Evolutionary conservation across 2,329 filamentous ascomycete genomes (phyloP).

Genomic region (Stemphylium beticola): DNA sequence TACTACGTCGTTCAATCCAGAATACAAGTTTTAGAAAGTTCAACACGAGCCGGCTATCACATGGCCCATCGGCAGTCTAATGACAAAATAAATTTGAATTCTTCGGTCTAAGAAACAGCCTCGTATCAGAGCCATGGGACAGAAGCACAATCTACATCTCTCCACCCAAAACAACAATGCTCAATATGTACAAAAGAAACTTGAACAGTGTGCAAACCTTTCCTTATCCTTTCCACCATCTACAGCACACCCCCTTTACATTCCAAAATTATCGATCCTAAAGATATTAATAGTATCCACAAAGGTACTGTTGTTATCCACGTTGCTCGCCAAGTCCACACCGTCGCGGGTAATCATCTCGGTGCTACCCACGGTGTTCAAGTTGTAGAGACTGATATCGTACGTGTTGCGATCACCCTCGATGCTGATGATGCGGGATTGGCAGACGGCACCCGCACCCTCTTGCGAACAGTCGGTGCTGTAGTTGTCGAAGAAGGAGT

Average conservation of each 20-base stretch:
- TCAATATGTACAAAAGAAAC: no score
- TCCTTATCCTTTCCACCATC: neutral
- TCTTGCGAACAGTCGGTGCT: slow-evolving; percentile 44
- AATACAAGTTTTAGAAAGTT: neutral
- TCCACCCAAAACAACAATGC: no score
- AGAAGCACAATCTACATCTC: no score
- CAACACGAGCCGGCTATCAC: no score
- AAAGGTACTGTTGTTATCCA: slow-evolving; percentile 57
- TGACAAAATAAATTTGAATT: no score
- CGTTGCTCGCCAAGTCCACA: slow-evolving; percentile 50
- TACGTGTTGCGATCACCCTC: slow-evolving; percentile 47
- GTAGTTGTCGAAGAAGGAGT: slow-evolving; percentile 73
- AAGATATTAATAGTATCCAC: slow-evolving; percentile 45
- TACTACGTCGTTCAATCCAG: neutral
- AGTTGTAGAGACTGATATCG: slow-evolving; percentile 53
- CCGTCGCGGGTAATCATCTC: slow-evolving; percentile 56
- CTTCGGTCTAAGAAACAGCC: no score
- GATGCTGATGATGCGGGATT: slow-evolving; percentile 57
- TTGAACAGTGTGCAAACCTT: neutral
- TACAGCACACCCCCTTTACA: neutral
- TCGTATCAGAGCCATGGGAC: no score
- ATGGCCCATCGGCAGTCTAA: no score
- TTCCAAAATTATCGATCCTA: slow-evolving; percentile 26
- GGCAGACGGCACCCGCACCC: slow-evolving; percentile 50
- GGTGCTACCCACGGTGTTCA: slow-evolving; percentile 56